Evolutionary conservation across 2,329 filamentous ascomycete species (phyloP).

Genomic region (Trichophyton rubrum): DNA sequence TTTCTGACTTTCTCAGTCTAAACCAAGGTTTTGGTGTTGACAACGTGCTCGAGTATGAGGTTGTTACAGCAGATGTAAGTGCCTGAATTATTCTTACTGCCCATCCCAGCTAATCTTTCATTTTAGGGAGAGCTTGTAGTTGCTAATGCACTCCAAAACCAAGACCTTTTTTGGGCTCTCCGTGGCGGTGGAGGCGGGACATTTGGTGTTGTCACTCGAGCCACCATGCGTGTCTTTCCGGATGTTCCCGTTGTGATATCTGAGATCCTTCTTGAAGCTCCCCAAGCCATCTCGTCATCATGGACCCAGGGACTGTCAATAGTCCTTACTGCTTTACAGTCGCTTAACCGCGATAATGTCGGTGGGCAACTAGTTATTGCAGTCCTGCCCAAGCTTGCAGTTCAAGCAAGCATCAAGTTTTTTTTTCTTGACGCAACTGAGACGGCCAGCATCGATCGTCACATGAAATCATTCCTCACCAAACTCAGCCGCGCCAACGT

Average conservation of each 20-base stretch:
- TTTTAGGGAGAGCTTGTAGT: neutral
- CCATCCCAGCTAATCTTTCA: neutral
- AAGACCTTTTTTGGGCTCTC: conserved; percentile 52
- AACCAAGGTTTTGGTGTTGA: conserved; percentile 49
- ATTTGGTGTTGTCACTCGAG: conserved; percentile 44
- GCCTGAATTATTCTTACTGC: conserved; percentile 30
- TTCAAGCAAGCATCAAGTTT: neutral
- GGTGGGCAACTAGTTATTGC: neutral
- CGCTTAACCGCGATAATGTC: neutral
- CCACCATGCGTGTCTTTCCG: conserved; percentile 39
- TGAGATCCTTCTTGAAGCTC: neutral
- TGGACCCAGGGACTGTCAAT: neutral
- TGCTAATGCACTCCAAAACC: conserved; percentile 23
- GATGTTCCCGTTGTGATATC: conserved; percentile 19
- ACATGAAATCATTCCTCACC: neutral
- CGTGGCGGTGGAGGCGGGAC: conserved; percentile 49
- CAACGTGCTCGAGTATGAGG: conserved; percentile 44
- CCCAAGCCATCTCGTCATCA: neutral
- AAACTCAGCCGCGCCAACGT: conserved; percentile 12
- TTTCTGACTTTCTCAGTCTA: conserved; percentile 39
- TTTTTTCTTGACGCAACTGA: neutral
- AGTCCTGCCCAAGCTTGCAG: neutral
- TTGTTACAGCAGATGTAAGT: conserved; percentile 37
- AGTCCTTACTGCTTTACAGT: neutral
- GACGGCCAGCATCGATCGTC: neutral